phyloP scores from a whole-genome alignment of 176 grass and related monocot species.

The Elymus sibiricus region DNA sequence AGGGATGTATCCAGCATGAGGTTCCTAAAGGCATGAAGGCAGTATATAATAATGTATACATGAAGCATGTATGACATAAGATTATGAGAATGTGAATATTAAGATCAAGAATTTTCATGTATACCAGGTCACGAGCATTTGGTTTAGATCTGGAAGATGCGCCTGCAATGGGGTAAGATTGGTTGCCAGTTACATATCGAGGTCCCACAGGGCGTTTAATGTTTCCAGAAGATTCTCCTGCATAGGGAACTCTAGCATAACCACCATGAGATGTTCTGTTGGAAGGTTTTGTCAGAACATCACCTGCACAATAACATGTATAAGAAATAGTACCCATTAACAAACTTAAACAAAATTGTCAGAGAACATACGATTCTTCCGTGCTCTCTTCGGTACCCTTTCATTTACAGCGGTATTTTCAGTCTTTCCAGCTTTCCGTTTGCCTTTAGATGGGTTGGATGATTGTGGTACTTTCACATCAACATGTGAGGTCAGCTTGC shows the following conservation, averaged over 20 bases:
- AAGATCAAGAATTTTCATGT: constrained; percentile 12
- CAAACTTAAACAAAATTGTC: not conserved
- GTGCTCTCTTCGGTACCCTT: constrained; percentile 41
- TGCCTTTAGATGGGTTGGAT: constrained; percentile 31
- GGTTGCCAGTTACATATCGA: constrained; percentile 32
- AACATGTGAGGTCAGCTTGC: constrained; percentile 17
- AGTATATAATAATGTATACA: not conserved
- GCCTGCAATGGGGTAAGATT: constrained; percentile 14
- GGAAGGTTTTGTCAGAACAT: constrained; percentile 29
- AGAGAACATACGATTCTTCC: constrained; percentile 32
- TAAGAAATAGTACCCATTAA: constrained; percentile 16
- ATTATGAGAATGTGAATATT: not conserved
- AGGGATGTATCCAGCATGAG: constrained; percentile 68
- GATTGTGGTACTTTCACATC: constrained; percentile 18
- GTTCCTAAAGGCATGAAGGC: constrained; percentile 43
- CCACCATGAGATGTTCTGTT: not conserved
- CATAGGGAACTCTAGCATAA: constrained; percentile 5
- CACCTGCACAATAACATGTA: constrained; percentile 31
- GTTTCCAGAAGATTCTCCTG: not conserved
- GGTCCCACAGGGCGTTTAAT: constrained; percentile 13
- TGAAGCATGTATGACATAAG: constrained; percentile 8
- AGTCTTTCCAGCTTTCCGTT: constrained; percentile 36
- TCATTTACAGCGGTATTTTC: constrained; percentile 20
- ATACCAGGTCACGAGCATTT: constrained; percentile 56
- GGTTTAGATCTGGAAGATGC: constrained; percentile 44